A percentile compares a stretch with the other conserved stretches of the same genome.
Conservation (phyloP, 495 filamentous ascomycete genomes). For the Neurospora sp. region DNA sequence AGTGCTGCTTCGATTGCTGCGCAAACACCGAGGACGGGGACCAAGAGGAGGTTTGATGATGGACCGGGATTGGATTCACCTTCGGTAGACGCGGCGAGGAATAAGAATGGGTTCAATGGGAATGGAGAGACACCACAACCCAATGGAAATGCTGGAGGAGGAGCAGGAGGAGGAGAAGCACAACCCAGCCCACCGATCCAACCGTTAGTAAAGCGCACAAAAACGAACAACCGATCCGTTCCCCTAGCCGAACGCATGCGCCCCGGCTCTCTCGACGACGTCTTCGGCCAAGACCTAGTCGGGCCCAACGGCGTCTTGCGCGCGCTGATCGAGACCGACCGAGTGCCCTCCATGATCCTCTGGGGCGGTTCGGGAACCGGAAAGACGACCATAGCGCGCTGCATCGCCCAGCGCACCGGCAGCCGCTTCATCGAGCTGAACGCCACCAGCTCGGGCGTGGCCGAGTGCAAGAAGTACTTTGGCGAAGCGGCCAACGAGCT, state of each 20-base stretch:
- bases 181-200: constrained; percentile 19
- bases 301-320: constrained; percentile 75
- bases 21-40: background rate
- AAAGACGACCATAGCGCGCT: constrained; percentile 94
- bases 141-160: constrained; percentile 2
- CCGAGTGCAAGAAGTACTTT: constrained; percentile 90
- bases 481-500: constrained; percentile 75
- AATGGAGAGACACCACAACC: constrained; percentile 3
- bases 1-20: constrained; percentile 8
- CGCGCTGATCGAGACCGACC: constrained; percentile 77
- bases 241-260: constrained; percentile 93
- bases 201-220: constrained; percentile 46
- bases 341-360: constrained; percentile 88
- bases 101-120: background rate
- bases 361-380: constrained; percentile 91
- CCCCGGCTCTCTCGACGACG: constrained; percentile 70
- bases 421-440: constrained; percentile 93
- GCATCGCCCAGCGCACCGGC: constrained; percentile 71
- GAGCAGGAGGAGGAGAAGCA: background rate
- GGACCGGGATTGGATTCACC: constrained; percentile 23
- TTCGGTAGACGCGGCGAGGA: constrained; percentile 15
- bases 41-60: constrained; percentile 36
- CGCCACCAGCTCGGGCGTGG: constrained; percentile 83
- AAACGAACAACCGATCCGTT: constrained; percentile 53
- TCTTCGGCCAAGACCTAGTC: constrained; percentile 86